Base-by-base conservation (phyloP, 1,284 basidiomycete genomes). In the Prillingera fragicola region DNA sequence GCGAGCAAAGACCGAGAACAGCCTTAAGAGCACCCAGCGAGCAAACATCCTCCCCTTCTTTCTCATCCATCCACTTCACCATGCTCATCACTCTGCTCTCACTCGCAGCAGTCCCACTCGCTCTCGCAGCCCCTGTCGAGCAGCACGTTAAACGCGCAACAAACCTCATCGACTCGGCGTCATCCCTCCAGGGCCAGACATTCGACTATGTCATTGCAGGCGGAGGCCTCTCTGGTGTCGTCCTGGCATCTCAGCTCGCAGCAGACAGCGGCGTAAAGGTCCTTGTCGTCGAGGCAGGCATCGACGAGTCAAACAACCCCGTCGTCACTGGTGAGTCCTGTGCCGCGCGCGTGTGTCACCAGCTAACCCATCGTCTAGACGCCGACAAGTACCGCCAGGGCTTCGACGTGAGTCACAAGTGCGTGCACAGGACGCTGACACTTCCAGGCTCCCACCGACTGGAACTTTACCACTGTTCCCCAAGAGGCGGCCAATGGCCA, bases 171-270 rank as follows among this genome's bases (percentile, higher is more conserved):
- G 32, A 38, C 3, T 27, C 45, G 2, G n/a, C n/a, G n/a, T n/a
- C 38, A 2, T 3, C 24, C 0, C 59, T 68, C 28, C 45, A 48
- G 15, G 52, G 52, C 23, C 52, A 67, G 50, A 63, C 76, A 0
- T 83, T 75, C 57, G 82, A 84, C 71, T 84, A 84, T 59, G 79
- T 84, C 52, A 74, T 84, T 39, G 76, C 81, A 5, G 82, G 82
- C 4, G 81, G 77, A 19, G 82, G 83, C 1, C 69, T 82, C 4
- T 74, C 78, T 1, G 83, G 83, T 3, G 73, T 77, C 8, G 80
- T 79, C 0, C 75, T 85, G 6, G 82, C 83, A 3, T 71, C 74
- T 12, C 74, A 82, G 4, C 72, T 85, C 21, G 64, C 79, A 0
- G 81, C 83, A 56, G 75, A 83, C 53, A 59, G 77, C 1, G 55